Percentiles rank a stretch among this genome's conserved stretches.
phyloP scores from a whole-genome alignment of 257 asterid genomes.

The Verbascum thapsus region DNA sequence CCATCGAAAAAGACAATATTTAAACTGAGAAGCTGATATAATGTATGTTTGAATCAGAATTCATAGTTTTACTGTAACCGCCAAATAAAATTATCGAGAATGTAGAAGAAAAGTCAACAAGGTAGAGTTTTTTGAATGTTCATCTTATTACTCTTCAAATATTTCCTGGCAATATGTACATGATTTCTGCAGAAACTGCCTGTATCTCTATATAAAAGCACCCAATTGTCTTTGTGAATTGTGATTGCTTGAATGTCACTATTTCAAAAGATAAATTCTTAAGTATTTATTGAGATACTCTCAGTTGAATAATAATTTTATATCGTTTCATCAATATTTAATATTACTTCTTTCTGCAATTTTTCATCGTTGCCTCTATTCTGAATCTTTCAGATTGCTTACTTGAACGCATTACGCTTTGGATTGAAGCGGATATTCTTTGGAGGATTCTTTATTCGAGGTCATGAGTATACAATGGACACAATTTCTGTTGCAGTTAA shows the following conservation, averaged over 20 bases:
- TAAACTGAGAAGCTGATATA: neutral
- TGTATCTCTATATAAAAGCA: too few species aligned
- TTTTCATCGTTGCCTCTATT: slow-evolving; percentile 20
- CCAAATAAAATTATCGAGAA: neutral
- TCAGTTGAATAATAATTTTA: too few species aligned
- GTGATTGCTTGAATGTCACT: neutral
- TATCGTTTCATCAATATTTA: slow-evolving; percentile 4
- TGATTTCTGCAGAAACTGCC: too few species aligned
- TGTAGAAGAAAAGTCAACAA: neutral
- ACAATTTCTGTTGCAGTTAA: slow-evolving; percentile 89
- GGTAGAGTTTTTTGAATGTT: neutral
- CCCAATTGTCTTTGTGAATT: neutral
- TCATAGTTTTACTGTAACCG: neutral
- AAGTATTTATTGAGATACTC: neutral
- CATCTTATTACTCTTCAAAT: neutral
- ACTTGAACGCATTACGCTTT: slow-evolving; percentile 78
- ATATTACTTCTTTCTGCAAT: slow-evolving; percentile 9
- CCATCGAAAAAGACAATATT: too few species aligned
- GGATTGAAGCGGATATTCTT: slow-evolving; percentile 86
- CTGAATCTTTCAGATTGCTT: slow-evolving; percentile 63
- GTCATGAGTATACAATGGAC: slow-evolving; percentile 94
- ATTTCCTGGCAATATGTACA: too few species aligned
- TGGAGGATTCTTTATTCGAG: slow-evolving; percentile 92
- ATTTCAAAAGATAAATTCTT: neutral
- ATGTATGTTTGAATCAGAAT: neutral